These are phyloP conservation scores for Suillus subalutaceus DNA, from an alignment of 768 basidiomycete species.

Conservation along the genomic window DNA sequence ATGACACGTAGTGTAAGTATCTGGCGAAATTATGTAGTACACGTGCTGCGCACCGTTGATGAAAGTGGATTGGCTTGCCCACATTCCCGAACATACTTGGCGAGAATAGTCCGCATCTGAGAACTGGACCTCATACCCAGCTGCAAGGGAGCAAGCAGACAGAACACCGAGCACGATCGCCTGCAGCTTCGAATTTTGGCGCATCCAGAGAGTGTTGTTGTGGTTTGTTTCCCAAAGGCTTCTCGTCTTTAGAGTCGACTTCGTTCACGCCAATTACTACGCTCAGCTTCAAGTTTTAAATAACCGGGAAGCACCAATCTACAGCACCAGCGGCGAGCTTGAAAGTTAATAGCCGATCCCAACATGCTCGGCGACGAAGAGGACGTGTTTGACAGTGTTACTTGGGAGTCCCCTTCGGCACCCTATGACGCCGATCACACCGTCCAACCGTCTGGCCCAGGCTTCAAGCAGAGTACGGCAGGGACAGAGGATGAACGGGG, in stretches of 20 bases:
- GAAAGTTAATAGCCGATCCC: neutral
- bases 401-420: conserved; percentile 80
- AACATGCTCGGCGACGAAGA: conserved; percentile 84
- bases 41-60: conserved; percentile 69
- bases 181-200: conserved; percentile 21
- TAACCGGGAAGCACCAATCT: neutral
- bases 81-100: conserved; percentile 97
- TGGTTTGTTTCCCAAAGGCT: conserved; percentile 24
- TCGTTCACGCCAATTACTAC: conserved; percentile 7
- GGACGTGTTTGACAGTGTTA: conserved; percentile 90
- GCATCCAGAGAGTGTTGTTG: conserved; percentile 34
- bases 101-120: conserved; percentile 79
- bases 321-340: neutral
- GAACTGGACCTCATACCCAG: conserved; percentile 67
- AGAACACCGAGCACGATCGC: conserved; percentile 25
- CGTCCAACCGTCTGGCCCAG: conserved; percentile 57
- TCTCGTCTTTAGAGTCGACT: conserved; percentile 11
- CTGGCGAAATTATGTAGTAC: conserved; percentile 5
- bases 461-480: conserved; percentile 79
- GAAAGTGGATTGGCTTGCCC: conserved; percentile 73
- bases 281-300: neutral
- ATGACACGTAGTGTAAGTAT: conserved; percentile 15
- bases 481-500: conserved; percentile 65
- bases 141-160: conserved; percentile 37
- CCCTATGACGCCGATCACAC: conserved; percentile 52